Percentiles rank a stretch among this genome's conserved stretches.
These are phyloP conservation scores for Ilex aquifolium DNA, from an alignment of 257 asterid species.

Conservation along the genomic window DNA sequence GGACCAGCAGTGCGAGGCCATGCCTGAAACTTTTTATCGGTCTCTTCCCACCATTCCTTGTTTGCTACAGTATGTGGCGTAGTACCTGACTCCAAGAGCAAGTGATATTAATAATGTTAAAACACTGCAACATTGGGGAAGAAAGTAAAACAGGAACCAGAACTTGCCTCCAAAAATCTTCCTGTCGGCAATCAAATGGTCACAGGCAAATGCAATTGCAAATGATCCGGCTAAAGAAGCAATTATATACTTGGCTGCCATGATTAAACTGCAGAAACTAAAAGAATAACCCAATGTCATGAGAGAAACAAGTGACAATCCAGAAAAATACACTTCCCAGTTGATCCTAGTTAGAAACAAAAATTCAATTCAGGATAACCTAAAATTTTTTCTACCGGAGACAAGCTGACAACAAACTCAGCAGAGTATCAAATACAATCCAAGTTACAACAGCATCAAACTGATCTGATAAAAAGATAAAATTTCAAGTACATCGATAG, in stretches of 20 bases:
- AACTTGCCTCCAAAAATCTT: constrained; percentile 46
- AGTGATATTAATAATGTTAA: not conserved
- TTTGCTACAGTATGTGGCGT: constrained; percentile 56
- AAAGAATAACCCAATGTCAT: not conserved
- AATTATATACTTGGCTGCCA: constrained; percentile 29
- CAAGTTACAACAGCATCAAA: too few species aligned
- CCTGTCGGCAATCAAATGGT: constrained; percentile 21
- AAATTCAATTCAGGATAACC: too few species aligned
- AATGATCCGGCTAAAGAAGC: constrained; percentile 26
- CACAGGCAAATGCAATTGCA: constrained; percentile 30
- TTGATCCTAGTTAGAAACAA: too few species aligned
- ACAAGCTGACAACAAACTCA: too few species aligned
- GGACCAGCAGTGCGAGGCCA: constrained; percentile 99
- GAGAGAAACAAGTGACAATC: not conserved
- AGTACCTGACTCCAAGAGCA: constrained; percentile 39
- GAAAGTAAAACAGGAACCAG: not conserved
- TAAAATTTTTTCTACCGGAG: too few species aligned
- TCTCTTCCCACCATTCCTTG: constrained; percentile 71
- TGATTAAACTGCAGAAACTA: constrained; percentile 15
- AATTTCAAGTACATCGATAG: too few species aligned
- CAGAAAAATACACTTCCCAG: too few species aligned
- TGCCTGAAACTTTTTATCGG: constrained; percentile 90
- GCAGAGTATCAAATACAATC: too few species aligned
- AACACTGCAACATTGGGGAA: not conserved
- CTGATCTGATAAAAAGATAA: too few species aligned